phyloP scores from a whole-genome alignment of 805 yeast genomes.

The Sugiyamaella qingdaonensis region DNA sequence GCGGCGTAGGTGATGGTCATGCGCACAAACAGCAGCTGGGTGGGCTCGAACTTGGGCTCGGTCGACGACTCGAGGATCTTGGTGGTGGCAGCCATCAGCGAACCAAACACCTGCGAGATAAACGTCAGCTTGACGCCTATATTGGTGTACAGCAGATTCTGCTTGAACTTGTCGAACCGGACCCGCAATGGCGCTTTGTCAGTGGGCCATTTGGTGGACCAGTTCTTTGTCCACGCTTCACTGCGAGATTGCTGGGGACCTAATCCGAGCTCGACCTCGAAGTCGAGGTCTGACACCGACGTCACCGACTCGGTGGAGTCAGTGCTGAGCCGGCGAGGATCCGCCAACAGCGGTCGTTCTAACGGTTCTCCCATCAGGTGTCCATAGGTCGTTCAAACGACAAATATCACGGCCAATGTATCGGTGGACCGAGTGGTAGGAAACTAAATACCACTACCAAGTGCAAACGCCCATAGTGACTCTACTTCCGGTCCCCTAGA shows the following conservation, averaged over 20 bases:
- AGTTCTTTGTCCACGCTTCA: not conserved
- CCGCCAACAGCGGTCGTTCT: not conserved
- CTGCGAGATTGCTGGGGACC: not conserved
- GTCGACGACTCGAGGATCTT: constrained; percentile 67
- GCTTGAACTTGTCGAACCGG: not conserved
- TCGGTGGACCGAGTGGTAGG: too few relatives aligned
- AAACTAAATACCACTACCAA: too few relatives aligned
- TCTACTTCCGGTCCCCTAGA: not conserved
- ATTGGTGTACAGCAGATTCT: constrained; percentile 22
- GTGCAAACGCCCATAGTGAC: not conserved
- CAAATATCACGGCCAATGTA: too few relatives aligned
- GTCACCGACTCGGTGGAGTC: not conserved
- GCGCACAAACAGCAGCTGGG: constrained; percentile 72
- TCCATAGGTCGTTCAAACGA: not conserved
- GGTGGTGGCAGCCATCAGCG: constrained; percentile 71
- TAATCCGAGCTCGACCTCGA: not conserved
- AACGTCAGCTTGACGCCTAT: constrained; percentile 57
- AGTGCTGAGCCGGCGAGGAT: not conserved
- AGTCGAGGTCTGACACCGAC: not conserved
- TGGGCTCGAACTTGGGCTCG: constrained; percentile 66
- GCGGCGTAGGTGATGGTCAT: constrained; percentile 67
- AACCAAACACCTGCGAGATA: constrained; percentile 66
- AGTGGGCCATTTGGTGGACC: not conserved
- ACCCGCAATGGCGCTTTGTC: not conserved
- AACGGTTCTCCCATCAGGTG: not conserved